A percentile compares a stretch with the other conserved stretches of the same genome.
phyloP scores from a whole-genome alignment of 1,284 basidiomycete species.

The Moesziomyces sp. region DNA sequence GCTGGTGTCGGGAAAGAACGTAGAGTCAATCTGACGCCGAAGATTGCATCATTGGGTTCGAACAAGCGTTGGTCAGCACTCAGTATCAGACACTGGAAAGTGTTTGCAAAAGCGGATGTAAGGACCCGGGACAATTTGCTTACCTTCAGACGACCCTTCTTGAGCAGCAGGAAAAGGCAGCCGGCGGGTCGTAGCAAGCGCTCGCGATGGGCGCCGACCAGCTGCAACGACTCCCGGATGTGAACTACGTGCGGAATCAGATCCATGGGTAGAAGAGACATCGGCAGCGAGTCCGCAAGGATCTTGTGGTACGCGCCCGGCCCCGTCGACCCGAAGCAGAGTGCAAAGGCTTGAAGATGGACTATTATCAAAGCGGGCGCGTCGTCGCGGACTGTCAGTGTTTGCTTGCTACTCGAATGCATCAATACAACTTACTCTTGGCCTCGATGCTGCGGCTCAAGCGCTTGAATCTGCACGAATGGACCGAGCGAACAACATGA shows the following conservation, averaged over 20 bases:
- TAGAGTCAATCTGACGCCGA: slow-evolving; percentile 11
- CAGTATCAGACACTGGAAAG: not conserved
- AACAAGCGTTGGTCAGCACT: not conserved
- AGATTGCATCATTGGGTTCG: too few relatives aligned
- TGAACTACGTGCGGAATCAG: slow-evolving; percentile 6
- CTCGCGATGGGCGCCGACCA: not conserved
- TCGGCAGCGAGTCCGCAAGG: not conserved
- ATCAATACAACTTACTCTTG: not conserved
- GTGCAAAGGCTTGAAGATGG: slow-evolving; percentile 14
- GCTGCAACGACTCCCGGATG: slow-evolving; percentile 9
- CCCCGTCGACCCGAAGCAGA: slow-evolving; percentile 1
- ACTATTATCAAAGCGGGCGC: slow-evolving; percentile 1
- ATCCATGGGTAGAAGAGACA: slow-evolving; percentile 6
- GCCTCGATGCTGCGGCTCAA: slow-evolving; percentile 10
- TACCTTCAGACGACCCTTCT: slow-evolving; percentile 17
- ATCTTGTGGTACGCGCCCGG: slow-evolving; percentile 1
- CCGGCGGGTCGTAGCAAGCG: not conserved
- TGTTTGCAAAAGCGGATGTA: not conserved
- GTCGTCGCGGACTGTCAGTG: not conserved
- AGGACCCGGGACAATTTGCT: not conserved
- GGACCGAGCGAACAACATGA: not conserved
- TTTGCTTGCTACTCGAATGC: not conserved
- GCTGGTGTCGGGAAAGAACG: slow-evolving; percentile 7
- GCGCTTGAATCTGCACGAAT: slow-evolving; percentile 14
- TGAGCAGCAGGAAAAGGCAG: slow-evolving; percentile 19